These are phyloP conservation scores for Amanita molliuscula DNA, from an alignment of 768 basidiomycete genomes.

Conservation along the genomic window DNA sequence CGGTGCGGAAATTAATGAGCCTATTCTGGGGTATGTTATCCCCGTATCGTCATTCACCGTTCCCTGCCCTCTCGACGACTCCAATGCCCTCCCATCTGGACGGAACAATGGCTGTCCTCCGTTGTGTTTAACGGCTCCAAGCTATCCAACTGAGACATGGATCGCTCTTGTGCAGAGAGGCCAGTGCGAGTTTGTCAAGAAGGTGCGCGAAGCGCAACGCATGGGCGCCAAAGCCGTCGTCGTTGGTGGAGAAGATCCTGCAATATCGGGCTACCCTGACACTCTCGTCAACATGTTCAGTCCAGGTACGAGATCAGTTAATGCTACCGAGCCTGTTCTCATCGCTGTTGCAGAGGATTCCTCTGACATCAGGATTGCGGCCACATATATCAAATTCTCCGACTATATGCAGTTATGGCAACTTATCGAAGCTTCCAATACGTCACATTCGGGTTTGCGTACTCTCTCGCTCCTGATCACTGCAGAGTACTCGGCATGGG, in stretches of 20 bases:
- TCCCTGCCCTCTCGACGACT: slow-evolving; percentile 32
- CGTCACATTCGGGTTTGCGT: slow-evolving; percentile 65
- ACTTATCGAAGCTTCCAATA: slow-evolving; percentile 67
- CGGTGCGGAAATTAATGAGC: slow-evolving; percentile 59
- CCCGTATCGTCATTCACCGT: slow-evolving; percentile 55
- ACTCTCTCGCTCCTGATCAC: slow-evolving; percentile 72
- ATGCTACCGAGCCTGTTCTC: slow-evolving; percentile 1
- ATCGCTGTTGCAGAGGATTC: slow-evolving; percentile 53
- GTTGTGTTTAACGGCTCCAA: slow-evolving; percentile 46
- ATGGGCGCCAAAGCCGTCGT: slow-evolving; percentile 83
- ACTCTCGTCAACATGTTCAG: slow-evolving; percentile 87
- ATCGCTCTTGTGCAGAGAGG: slow-evolving; percentile 90
- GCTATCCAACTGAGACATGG: slow-evolving; percentile 66
- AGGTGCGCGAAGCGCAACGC: slow-evolving; percentile 62
- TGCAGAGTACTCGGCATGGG: slow-evolving; percentile 76
- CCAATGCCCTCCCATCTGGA: slow-evolving; percentile 11
- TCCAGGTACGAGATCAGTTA: slow-evolving; percentile 44
- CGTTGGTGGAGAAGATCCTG: slow-evolving; percentile 79
- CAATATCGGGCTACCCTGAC: slow-evolving; percentile 56
- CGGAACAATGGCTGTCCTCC: slow-evolving; percentile 58
- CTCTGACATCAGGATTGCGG: slow-evolving; percentile 72
- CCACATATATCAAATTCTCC: slow-evolving; percentile 81
- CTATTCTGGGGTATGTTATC: slow-evolving; percentile 62
- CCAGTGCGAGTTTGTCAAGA: slow-evolving; percentile 83
- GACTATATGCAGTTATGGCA: slow-evolving; percentile 63